Conservation (phyloP, 176 grass and related monocot species). For the Aegilops longissima region DNA sequence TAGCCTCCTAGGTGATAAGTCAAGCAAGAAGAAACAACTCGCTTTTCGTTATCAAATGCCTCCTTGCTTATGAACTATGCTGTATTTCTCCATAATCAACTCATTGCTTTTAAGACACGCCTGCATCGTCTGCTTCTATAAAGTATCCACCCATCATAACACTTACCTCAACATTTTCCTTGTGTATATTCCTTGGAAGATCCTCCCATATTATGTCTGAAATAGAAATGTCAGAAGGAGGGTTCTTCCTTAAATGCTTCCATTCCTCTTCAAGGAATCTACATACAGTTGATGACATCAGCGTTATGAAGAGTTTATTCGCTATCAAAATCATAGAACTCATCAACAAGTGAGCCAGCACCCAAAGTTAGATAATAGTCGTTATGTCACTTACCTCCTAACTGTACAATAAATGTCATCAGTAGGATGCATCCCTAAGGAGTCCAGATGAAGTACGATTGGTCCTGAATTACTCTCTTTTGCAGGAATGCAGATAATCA, state of each 20-base stretch:
- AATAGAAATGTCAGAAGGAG: conserved; percentile 20
- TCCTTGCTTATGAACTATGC: neutral
- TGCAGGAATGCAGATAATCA: conserved; percentile 79
- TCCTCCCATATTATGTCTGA: conserved; percentile 38
- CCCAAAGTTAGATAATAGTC: neutral
- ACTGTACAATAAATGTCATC: conserved; percentile 48
- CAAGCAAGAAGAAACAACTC: neutral
- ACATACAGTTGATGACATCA: conserved; percentile 11
- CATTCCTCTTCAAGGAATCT: conserved; percentile 67
- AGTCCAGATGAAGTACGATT: conserved; percentile 88
- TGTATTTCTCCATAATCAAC: neutral
- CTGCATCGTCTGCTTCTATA: neutral
- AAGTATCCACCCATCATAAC: neutral
- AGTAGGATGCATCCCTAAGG: conserved; percentile 65
- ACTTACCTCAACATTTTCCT: conserved; percentile 47
- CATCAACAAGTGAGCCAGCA: neutral
- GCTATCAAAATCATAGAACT: neutral
- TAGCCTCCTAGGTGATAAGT: neutral
- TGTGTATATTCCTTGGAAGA: conserved; percentile 39
- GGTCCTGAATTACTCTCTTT: conserved; percentile 71
- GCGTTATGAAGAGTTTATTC: neutral
- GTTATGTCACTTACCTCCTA: conserved; percentile 37
- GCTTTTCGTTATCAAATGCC: neutral
- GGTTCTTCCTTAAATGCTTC: conserved; percentile 42
- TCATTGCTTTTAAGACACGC: neutral